Conservation (phyloP, 495 filamentous ascomycete species). For the Schizothecium vesticola region DNA sequence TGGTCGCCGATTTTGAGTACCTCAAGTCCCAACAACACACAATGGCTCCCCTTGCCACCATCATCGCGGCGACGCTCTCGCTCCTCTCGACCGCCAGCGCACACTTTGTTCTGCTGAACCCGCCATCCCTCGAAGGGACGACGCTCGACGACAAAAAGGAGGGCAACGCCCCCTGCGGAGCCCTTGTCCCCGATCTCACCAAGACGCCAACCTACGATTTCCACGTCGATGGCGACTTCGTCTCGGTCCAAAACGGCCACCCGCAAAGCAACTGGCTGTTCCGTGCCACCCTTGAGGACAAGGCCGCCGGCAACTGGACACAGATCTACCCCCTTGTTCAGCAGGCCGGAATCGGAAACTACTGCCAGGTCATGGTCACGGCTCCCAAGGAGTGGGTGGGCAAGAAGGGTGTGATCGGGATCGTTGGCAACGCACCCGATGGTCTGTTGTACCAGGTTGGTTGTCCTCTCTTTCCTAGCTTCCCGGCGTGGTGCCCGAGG, state of each 20-base stretch:
- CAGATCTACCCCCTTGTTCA: constrained; percentile 40
- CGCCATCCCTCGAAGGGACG: constrained; percentile 37
- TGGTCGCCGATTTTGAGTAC: neutral
- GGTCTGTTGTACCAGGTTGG: constrained; percentile 49
- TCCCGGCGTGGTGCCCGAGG: neutral
- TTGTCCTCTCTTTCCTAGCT: neutral
- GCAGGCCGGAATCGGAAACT: constrained; percentile 42
- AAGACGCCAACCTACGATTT: constrained; percentile 38
- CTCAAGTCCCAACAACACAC: constrained; percentile 5
- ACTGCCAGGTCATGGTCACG: constrained; percentile 37
- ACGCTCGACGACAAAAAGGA: constrained; percentile 39
- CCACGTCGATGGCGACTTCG: constrained; percentile 46
- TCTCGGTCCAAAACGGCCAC: constrained; percentile 38
- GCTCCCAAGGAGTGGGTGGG: constrained; percentile 41
- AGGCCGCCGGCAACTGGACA: constrained; percentile 43
- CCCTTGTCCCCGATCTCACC: constrained; percentile 35
- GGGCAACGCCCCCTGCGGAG: constrained; percentile 41
- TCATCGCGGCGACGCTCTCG: constrained; percentile 25
- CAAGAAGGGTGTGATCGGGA: constrained; percentile 43
- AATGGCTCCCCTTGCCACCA: constrained; percentile 27
- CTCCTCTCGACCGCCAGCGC: constrained; percentile 33
- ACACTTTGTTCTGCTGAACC: constrained; percentile 45
- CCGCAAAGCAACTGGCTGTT: constrained; percentile 44
- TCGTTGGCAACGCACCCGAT: constrained; percentile 40
- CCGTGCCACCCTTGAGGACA: constrained; percentile 43